Evolutionary conservation across 23 red algal species (phyloP).

Genomic region (Cyanidiococcus yangmingshanensis): DNA sequence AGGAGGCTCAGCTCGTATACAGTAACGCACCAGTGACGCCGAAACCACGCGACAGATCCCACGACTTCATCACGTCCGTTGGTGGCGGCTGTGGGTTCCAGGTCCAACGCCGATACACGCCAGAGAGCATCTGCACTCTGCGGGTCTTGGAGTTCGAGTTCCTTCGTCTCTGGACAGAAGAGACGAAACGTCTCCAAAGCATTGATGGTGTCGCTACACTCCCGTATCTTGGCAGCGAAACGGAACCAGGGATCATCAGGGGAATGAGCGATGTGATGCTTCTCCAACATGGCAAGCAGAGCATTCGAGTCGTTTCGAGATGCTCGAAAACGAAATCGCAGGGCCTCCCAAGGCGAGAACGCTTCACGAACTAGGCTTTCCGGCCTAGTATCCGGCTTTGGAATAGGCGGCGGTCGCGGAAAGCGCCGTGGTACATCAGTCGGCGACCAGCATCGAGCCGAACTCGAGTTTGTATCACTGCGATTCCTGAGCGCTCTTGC

Average conservation of each 20-base stretch:
- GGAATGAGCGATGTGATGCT: background rate
- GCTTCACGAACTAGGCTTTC: background rate
- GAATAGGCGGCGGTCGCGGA: background rate
- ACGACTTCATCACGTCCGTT: background rate
- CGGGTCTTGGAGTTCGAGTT: background rate
- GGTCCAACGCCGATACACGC: background rate
- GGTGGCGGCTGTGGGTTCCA: background rate
- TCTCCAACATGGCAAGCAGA: background rate
- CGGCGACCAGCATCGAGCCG: background rate
- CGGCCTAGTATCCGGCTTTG: background rate
- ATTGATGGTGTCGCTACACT: background rate
- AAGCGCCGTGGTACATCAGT: background rate
- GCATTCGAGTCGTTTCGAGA: background rate
- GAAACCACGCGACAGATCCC: background rate
- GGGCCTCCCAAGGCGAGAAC: background rate
- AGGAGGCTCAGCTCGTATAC: slow-evolving; percentile 8
- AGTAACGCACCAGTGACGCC: background rate
- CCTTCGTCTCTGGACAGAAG: background rate
- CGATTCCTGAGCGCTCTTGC: no score
- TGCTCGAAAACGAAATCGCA: background rate
- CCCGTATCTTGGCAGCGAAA: background rate
- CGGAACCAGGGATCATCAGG: background rate
- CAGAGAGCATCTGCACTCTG: background rate
- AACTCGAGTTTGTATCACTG: no score
- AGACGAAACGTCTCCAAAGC: background rate